Evolutionary conservation across 306 rosid genomes (phyloP).

Genomic region (Citrullus colocynthis): DNA sequence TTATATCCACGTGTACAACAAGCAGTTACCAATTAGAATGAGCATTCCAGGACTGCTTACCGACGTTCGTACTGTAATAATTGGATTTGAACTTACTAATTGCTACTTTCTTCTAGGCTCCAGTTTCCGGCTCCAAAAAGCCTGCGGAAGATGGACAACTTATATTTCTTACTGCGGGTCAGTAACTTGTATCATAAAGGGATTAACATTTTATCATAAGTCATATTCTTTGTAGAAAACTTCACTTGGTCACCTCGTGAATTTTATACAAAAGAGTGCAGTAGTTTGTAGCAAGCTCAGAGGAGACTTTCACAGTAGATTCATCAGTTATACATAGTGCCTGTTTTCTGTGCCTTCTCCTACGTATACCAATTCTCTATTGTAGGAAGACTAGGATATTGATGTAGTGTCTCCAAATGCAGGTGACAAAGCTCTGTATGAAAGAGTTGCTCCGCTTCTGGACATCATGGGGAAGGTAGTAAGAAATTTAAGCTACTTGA

Average conservation of each 20-base stretch:
- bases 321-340: neutral
- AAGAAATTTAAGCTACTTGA: neutral
- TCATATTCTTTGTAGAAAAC: neutral
- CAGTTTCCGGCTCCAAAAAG: slow-evolving; percentile 98
- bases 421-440: slow-evolving; percentile 80
- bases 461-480: slow-evolving; percentile 96
- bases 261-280: neutral
- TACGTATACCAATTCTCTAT: neutral
- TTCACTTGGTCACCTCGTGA: neutral
- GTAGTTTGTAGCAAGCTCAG: neutral
- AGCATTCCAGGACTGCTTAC: slow-evolving; percentile 1
- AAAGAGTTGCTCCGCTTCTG: slow-evolving; percentile 41
- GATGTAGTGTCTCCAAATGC: slow-evolving; percentile 22
- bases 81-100: slow-evolving; percentile 1
- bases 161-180: slow-evolving; percentile 77
- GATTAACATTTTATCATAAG: neutral
- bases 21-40: neutral
- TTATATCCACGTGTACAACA: neutral
- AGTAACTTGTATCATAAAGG: slow-evolving; percentile 32
- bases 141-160: slow-evolving; percentile 98
- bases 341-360: neutral
- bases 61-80: neutral
- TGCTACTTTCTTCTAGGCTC: slow-evolving; percentile 55
- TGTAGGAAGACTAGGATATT: slow-evolving; percentile 1
- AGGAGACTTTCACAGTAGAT: neutral